Base-by-base conservation (phyloP, 805 yeast genomes). In the Metschnikowia lunata region DNA sequence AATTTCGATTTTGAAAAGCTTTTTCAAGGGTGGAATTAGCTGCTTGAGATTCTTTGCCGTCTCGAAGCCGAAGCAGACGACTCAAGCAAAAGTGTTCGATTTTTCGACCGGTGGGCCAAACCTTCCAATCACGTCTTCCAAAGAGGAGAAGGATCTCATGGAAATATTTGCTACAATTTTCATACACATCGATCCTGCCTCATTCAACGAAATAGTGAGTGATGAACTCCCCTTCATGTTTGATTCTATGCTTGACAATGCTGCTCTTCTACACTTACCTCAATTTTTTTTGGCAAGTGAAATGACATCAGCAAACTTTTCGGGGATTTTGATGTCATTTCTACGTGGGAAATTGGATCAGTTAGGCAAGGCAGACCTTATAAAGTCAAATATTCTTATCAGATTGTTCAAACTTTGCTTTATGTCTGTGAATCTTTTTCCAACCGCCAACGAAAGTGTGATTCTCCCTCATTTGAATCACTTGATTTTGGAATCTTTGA, bases 281-380 rank as follows among this genome's bases (percentile, higher is more conserved):
- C 98, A 95, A 63, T 87, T 89, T 58, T 89, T 93, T 63, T 70
- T 91, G 49, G 96, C 97, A 0, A 88, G 88, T 56, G 99, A 93
- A 60, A 79, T 87, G n/a, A 88, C 97, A 0, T 86, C 97, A 0
- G 87, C 96, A 13, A 89, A 89, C 57, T 91, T 89, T 57, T 85
- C 93, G 1, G 91, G 96, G 8, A 77, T 89, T 1, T 67, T 93
- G 56, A 77, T 93, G 26, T 75, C 84, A 5, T 90, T 88, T 61
- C 71, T 91, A 51, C 82, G 82, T 55, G 72, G 82, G 0, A 84
- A 86, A 52, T 67, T 95, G 40, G 80, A 78, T 18, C 87, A 83
- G 42, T 69, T 95, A 15, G 99, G 97, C 2, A 82, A 85, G 46
- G 81, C 84, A 33, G 90, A 88, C 58, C 73, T 83, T 30, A 76